These are phyloP conservation scores for Knoxdaviesia proteae DNA, from an alignment of 2,329 filamentous ascomycete species.

Conservation along the genomic window DNA sequence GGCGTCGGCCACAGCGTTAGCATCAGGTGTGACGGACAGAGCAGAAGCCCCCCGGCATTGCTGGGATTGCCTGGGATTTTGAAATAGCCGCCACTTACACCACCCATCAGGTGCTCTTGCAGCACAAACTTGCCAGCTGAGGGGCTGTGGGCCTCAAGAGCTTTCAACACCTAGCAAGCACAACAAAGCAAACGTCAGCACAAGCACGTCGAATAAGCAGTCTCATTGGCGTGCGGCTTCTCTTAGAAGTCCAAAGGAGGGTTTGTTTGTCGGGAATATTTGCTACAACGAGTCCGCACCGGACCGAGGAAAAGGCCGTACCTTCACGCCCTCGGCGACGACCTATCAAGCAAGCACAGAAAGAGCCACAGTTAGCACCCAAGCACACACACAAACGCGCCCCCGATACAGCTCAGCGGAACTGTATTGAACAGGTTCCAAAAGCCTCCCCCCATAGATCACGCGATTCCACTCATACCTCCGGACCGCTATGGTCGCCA, in stretches of 20 bases:
- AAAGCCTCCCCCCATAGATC: slow-evolving; percentile 3
- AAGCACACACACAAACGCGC: not conserved
- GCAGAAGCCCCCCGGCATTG: no score
- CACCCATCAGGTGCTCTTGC: slow-evolving; percentile 74
- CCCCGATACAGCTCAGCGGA: not conserved
- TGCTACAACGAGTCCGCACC: no score
- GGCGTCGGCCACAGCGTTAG: not conserved
- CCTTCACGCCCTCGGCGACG: slow-evolving; percentile 68
- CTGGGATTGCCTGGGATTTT: not conserved
- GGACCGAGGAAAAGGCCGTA: slow-evolving; percentile 15
- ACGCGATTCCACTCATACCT: slow-evolving; percentile 30
- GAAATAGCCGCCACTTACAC: slow-evolving; percentile 37
- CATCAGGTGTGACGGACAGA: not conserved
- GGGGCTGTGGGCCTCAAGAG: slow-evolving; percentile 51
- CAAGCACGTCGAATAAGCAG: not conserved
- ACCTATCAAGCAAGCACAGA: slow-evolving; percentile 26
- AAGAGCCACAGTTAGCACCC: slow-evolving; percentile 5
- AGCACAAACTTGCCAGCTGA: slow-evolving; percentile 66
- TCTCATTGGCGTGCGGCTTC: not conserved
- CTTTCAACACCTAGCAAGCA: slow-evolving; percentile 45
- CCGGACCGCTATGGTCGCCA: slow-evolving; percentile 70
- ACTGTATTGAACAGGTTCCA: slow-evolving; percentile 6
- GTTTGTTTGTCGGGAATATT: no score
- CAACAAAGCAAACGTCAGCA: not conserved
- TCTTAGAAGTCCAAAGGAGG: no score